A percentile compares a stretch with the other conserved stretches of the same genome.
These are phyloP conservation scores for Rickenella mellea DNA, from an alignment of 768 basidiomycete genomes.

Conservation along the genomic window DNA sequence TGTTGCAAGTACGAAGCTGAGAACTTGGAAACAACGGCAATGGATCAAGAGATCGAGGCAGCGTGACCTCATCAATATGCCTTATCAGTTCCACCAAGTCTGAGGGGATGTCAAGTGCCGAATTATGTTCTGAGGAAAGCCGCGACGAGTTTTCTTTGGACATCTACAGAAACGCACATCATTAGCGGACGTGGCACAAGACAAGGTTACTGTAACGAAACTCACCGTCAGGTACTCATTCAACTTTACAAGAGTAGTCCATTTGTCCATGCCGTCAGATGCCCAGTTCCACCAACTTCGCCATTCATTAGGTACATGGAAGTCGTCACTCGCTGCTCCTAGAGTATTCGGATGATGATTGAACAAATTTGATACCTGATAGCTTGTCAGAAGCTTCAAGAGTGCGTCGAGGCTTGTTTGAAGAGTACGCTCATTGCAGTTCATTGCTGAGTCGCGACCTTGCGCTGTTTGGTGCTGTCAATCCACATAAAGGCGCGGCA, in stretches of 20 bases:
- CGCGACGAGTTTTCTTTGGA: constrained; percentile 13
- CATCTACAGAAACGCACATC: constrained; percentile 17
- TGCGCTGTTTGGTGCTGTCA: too few species aligned
- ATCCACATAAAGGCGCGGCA: too few species aligned
- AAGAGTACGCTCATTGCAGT: too few species aligned
- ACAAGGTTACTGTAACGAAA: not conserved
- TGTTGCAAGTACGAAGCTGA: constrained; percentile 3
- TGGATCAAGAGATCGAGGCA: not conserved
- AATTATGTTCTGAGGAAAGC: constrained; percentile 18
- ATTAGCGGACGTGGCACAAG: constrained; percentile 7
- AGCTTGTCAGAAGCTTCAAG: too few species aligned
- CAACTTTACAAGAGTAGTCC: constrained; percentile 18
- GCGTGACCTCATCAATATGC: not conserved
- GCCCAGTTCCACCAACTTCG: constrained; percentile 36
- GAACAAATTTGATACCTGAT: too few species aligned
- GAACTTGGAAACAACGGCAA: not conserved
- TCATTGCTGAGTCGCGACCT: too few species aligned
- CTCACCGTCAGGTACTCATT: constrained; percentile 9
- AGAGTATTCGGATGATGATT: too few species aligned
- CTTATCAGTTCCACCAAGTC: constrained; percentile 8
- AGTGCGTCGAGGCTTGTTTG: too few species aligned
- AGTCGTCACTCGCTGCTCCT: too few species aligned
- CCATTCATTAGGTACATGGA: too few species aligned
- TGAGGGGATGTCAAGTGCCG: constrained; percentile 9
- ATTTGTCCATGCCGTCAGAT: constrained; percentile 8